Evolutionary conservation across 352 stramenopile genomes (phyloP), one percentile per base, ranked within the genome.

Genomic region (Blastocystis sp.): DNA sequence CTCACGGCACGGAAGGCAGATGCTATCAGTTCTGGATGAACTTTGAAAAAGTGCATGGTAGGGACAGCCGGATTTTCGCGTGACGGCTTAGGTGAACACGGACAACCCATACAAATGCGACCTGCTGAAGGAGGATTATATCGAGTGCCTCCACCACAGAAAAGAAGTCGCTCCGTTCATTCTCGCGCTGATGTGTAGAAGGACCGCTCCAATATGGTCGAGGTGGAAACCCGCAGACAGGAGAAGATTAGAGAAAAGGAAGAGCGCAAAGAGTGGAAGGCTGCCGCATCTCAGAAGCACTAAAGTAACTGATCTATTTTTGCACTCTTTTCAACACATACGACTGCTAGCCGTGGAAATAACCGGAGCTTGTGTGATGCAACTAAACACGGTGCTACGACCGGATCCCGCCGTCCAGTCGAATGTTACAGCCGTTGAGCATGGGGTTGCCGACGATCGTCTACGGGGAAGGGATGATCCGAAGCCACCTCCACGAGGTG

Each of bases 51-150:
- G 34, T 84, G 74, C 56, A 84, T 84, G 74, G 74, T 84, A 60
- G 17, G 21, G 56, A 4, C 17, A 41, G 11, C 17, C 11, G 53
- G 5, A 56, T 59, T 59, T 28, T 70, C 56, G 52, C 19, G 3
- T 84, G 21, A 84, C 43, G 23, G 11, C 19, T 10, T 70, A 84
- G 74, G 66, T 84, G 52, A 28, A 70, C 10, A 84, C 74, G 1
- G 74, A 84, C 60, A 84, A 84, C 45, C 74, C 74, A 21, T 84
- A 84, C 53, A 88, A 88, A 53, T 88, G 78, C 65, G 78, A 88
- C 5, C 53, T 88, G 28, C 45, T 88, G 48, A 88, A 88, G 78
- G 78, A 88, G 48, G 78, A 88, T 76, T 88, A 88, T 41, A 45
- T 88, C 59, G 78, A 88, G 53, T 88, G 78, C n/a, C 78, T 88